Conservation (phyloP, 2,329 filamentous ascomycete genomes). For the Colletotrichum sp. region DNA sequence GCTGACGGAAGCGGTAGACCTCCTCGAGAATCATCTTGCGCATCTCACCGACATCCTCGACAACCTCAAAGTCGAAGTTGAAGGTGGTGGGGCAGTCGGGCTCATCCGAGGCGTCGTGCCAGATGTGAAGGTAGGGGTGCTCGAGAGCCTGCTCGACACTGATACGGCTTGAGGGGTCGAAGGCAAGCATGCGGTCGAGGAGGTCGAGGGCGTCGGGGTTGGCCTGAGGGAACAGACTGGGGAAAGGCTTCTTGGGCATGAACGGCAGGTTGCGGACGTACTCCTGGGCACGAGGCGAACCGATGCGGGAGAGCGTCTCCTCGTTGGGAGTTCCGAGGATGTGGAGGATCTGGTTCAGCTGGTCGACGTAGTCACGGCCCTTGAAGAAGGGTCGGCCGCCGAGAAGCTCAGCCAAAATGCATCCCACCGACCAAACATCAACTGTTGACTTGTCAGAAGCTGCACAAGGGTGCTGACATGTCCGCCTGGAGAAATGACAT, state of each 20-base stretch:
- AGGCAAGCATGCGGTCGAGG: slow-evolving; percentile 95
- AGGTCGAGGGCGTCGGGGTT: slow-evolving; percentile 96
- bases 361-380: slow-evolving; percentile 97
- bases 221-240: slow-evolving; percentile 86
- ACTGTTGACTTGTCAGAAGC: slow-evolving; percentile 56
- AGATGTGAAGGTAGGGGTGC: slow-evolving; percentile 95
- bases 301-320: slow-evolving; percentile 91
- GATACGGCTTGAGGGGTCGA: slow-evolving; percentile 92
- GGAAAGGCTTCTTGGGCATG: slow-evolving; percentile 94
- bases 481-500: slow-evolving; percentile 50
- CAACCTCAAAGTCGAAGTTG: slow-evolving; percentile 98
- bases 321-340: slow-evolving; percentile 97
- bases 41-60: slow-evolving; percentile 95
- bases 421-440: slow-evolving; percentile 98
- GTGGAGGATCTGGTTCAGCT: slow-evolving; percentile 98
- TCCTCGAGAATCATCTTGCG: slow-evolving; percentile 97
- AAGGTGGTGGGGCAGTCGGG: slow-evolving; percentile 92
- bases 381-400: slow-evolving; percentile 99
- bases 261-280: slow-evolving; percentile 96
- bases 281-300: slow-evolving; percentile 93
- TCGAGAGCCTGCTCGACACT: slow-evolving; percentile 94
- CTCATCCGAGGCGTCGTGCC: slow-evolving; percentile 97
- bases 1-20: slow-evolving; percentile 81
- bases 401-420: slow-evolving; percentile 94
- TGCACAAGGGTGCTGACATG: neutral